Conservation (phyloP, 2,329 filamentous ascomycete genomes). For the Sporothrix globosa region DNA sequence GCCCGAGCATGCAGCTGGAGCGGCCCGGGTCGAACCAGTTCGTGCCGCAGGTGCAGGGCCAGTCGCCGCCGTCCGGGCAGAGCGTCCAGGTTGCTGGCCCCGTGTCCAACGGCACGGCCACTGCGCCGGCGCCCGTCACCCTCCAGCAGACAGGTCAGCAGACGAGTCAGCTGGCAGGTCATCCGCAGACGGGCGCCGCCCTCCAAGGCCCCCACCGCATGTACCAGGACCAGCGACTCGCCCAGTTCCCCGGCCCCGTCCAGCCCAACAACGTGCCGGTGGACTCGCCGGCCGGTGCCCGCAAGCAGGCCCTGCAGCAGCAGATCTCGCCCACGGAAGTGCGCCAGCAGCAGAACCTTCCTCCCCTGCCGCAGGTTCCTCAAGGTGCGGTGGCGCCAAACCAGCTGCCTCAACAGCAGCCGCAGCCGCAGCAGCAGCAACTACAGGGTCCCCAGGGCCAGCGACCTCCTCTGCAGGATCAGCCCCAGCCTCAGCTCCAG, state of each 20-base stretch:
- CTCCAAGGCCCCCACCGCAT: slow-evolving; percentile 26
- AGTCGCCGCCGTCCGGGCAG: background rate
- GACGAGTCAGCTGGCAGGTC: background rate
- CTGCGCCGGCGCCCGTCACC: background rate
- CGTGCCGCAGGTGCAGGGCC: background rate
- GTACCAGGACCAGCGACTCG: slow-evolving; percentile 33
- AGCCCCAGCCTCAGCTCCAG: background rate
- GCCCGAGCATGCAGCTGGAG: slow-evolving; percentile 34
- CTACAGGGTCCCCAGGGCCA: background rate
- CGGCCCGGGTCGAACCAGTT: background rate
- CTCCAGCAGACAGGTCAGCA: background rate
- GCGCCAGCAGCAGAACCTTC: slow-evolving; percentile 9
- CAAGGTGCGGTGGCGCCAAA: slow-evolving; percentile 7
- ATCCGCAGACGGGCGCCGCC: background rate
- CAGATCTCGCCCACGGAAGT: slow-evolving; percentile 32
- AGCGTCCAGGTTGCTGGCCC: background rate
- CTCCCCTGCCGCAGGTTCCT: background rate
- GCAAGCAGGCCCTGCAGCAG: slow-evolving; percentile 31
- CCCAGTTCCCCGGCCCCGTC: slow-evolving; percentile 9
- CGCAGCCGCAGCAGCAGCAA: background rate
- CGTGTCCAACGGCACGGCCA: background rate
- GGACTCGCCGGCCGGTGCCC: background rate
- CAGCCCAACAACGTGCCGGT: slow-evolving; percentile 1
- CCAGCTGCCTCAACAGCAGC: background rate
- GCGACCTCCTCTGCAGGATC: background rate